Base-by-base conservation (phyloP, 2,329 filamentous ascomycete species). In the Clarireedia paspali region DNA sequence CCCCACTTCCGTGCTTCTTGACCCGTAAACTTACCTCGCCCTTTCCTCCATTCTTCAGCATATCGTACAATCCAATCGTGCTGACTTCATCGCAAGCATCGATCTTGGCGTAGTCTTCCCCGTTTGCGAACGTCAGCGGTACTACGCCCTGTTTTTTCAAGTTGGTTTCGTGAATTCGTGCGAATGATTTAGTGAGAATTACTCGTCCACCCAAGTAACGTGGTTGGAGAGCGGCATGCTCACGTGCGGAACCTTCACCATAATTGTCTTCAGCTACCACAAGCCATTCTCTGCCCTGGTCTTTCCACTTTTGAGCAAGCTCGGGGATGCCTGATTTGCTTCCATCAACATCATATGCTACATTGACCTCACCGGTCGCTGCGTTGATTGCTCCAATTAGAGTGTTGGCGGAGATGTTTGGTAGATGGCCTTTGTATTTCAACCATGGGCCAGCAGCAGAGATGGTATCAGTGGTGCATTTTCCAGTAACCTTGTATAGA, bases 401-500 rank as follows among this genome's bases (percentile, higher is more conserved):
- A 2, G 94, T 99, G 81, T 99, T 99, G 70, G 90, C 90, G 65
- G 86, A 88, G 72, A 99, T 99, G 78, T 99, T 99, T 71, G 94
- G 90, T 60, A 99, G 83, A 73, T 99, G 94, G 60, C 94, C 94
- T 79, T 97, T 97, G 83, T 97, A 99, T 75, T 97, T 97, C 64
- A 99, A 83, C 92, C 92, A 97, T 15, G 92, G 92, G 5, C 92
- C 92, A 1, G 92, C 92, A 36, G 92, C 92, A 39, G 91, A 97
- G 73, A 99, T 99, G 65, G 94, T 97, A 74, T 99, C 94, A 45
- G 94, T 99, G 56, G 94, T 99, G 79, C 94, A 99, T 76, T 99
- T 96, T 62, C 94, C 94, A 61, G 91, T 88, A 62, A 97, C 88
- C 76, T 97, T 97, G 78, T 95, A 92, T 15, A 99, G 85, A 17